These are phyloP conservation scores for Tricladium varicosporioides DNA, from an alignment of 2,329 filamentous ascomycete genomes.

Conservation along the genomic window DNA sequence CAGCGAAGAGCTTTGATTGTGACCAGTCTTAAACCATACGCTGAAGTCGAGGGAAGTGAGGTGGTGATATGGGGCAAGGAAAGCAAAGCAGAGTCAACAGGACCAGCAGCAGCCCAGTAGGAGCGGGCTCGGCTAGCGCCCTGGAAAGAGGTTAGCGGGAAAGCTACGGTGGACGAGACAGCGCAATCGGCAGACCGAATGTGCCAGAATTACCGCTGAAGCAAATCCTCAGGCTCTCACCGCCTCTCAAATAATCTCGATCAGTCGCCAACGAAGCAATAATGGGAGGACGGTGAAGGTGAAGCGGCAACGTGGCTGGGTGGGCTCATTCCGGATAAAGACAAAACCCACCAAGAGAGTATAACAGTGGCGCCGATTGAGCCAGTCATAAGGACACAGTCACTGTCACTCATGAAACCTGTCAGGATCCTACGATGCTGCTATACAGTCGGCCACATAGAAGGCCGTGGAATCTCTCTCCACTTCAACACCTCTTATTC, in stretches of 20 bases:
- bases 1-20: conserved; percentile 30
- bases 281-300: too few species aligned
- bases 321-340: not conserved
- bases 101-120: not conserved
- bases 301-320: not conserved
- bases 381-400: not conserved
- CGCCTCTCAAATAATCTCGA: not conserved
- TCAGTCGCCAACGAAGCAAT: not conserved
- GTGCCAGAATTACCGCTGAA: not conserved
- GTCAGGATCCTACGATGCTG: not conserved
- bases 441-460: too few species aligned
- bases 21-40: conserved; percentile 28
- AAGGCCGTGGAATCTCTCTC: too few species aligned
- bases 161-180: not conserved
- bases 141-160: not conserved
- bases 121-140: not conserved
- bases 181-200: not conserved
- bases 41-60: conserved; percentile 6
- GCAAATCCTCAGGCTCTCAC: not conserved
- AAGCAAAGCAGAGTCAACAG: conserved; percentile 4
- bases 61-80: conserved; percentile 14
- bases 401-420: not conserved
- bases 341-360: too few species aligned
- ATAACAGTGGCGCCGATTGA: not conserved
- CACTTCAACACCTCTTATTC: not conserved